A percentile compares a stretch with the other conserved stretches of the same genome.
phyloP scores from a whole-genome alignment of 164 flowering plant species.

The Chimonanthus praecox region DNA sequence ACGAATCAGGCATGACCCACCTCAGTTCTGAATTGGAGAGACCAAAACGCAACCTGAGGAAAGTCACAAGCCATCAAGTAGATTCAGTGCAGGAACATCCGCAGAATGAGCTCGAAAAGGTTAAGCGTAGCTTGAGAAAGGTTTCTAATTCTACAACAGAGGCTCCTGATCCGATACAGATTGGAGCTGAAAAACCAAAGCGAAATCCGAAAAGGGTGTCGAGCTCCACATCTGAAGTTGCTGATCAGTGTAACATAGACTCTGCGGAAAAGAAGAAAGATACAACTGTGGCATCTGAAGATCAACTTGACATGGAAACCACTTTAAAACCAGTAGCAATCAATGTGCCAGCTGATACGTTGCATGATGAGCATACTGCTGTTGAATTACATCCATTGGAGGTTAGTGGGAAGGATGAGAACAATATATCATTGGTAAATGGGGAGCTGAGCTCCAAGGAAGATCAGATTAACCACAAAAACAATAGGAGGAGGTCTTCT shows the following conservation, averaged over 20 bases:
- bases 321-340: slow-evolving; percentile 13
- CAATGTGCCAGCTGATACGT: slow-evolving; percentile 13
- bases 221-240: slow-evolving; percentile 18
- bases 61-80: slow-evolving; percentile 33
- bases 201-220: slow-evolving; percentile 27
- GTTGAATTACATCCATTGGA: slow-evolving; percentile 35
- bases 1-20: slow-evolving; percentile 36
- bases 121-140: slow-evolving; percentile 62
- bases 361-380: slow-evolving; percentile 17
- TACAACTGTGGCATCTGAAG: slow-evolving; percentile 5
- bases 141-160: slow-evolving; percentile 43
- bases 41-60: slow-evolving; percentile 46
- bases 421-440: slow-evolving; percentile 22
- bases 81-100: slow-evolving; percentile 53
- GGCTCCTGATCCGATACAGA: slow-evolving; percentile 31
- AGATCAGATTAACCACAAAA: slow-evolving; percentile 38
- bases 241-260: slow-evolving; percentile 11
- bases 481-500: slow-evolving; percentile 43
- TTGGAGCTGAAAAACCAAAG: slow-evolving; percentile 44
- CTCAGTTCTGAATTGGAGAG: slow-evolving; percentile 47
- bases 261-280: slow-evolving; percentile 36
- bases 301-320: slow-evolving; percentile 4
- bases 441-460: slow-evolving; percentile 40
- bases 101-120: slow-evolving; percentile 65
- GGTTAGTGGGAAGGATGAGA: slow-evolving; percentile 29